Evolutionary conservation across 192 early-diverging fungal species (phyloP), one percentile per base, ranked within the genome.

Genomic region (Coemansia sp.): DNA sequence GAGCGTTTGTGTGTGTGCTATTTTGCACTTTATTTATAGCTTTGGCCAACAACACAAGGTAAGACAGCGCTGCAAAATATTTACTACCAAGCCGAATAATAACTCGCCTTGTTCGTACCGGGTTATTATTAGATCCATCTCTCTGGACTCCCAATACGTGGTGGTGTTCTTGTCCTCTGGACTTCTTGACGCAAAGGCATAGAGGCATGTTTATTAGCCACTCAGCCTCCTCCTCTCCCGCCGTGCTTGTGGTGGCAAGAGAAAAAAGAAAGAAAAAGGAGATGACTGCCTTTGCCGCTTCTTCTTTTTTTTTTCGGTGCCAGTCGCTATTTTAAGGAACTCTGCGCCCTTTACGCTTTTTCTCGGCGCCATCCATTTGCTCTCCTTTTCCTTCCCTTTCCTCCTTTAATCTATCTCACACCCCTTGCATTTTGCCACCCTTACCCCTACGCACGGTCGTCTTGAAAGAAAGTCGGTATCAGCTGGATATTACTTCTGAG

Each of bases 71-170:
- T 51, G 24, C 48, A 51, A 24, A 51, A 51, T 51, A 51, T 51
- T 51, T 51, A 51, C 48, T 51, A 51, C 48, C 24, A 21, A 51
- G 48, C 48, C 21, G 16, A 27, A 3, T 27, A 27, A 27, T 17
- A 27, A 0, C 48, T 51, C 24, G 24, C 24, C 24, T 6, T 51
- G 13, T 51, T 27, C 27, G 48, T 10, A 27, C 7, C 21, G 4
- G 8, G 48, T 51, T 51, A 51, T 51, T 51, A 51, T 51, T 51
- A 51, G 48, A 51, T 51, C 48, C 19, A 51, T 17, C 48, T 24
- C 24, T 21, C 40, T 41, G 40, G 40, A 14, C 40, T 10, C 40
- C 16, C 9, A 41, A 14, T 41, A 41, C 10, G 40, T 41, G 40
- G 40, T 14, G 10, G 40, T 41, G 40, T 14, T 41, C 40, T 41